These are phyloP conservation scores for Fusarium zealandicum DNA, from an alignment of 2,329 filamentous ascomycete species.

Conservation along the genomic window DNA sequence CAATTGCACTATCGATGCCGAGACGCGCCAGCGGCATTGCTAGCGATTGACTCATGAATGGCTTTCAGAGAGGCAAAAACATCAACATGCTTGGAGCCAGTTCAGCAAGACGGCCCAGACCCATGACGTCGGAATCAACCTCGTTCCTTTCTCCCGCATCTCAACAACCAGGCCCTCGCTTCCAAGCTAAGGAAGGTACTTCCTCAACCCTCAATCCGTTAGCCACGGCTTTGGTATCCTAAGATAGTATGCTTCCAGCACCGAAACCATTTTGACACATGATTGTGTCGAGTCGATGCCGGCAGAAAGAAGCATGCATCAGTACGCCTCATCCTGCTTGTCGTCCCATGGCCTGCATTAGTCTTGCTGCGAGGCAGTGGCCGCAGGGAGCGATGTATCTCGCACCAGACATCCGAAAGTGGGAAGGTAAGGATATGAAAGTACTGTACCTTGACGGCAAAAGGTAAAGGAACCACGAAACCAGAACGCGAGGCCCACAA, in stretches of 20 bases:
- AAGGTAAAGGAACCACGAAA: conserved; percentile 12
- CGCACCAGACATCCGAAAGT: conserved; percentile 22
- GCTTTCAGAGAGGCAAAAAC: not conserved
- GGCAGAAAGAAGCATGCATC: conserved; percentile 20
- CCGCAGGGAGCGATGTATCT: conserved; percentile 31
- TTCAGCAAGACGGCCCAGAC: conserved; percentile 11
- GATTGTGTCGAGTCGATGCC: conserved; percentile 25
- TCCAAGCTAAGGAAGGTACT: not conserved
- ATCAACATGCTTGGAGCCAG: conserved; percentile 9
- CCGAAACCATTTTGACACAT: conserved; percentile 19
- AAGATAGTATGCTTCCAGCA: conserved; percentile 12
- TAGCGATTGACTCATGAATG: not conserved
- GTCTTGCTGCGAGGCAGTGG: conserved; percentile 28
- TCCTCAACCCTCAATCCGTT: conserved; percentile 9
- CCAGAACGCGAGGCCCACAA: conserved; percentile 25
- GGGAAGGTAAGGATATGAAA: conserved; percentile 6
- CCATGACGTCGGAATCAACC: conserved; percentile 19
- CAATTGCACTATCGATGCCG: not conserved
- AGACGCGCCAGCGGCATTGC: not conserved
- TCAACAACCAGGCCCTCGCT: conserved; percentile 15
- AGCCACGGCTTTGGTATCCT: conserved; percentile 14
- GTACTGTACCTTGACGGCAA: conserved; percentile 28
- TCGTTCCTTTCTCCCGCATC: conserved; percentile 30
- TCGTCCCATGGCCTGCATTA: conserved; percentile 37
- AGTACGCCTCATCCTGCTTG: conserved; percentile 18